Percentiles rank a stretch among this genome's conserved stretches.
Evolutionary conservation across 352 stramenopile genomes (phyloP).

Genomic region (Saprolegnia parasitica): DNA sequence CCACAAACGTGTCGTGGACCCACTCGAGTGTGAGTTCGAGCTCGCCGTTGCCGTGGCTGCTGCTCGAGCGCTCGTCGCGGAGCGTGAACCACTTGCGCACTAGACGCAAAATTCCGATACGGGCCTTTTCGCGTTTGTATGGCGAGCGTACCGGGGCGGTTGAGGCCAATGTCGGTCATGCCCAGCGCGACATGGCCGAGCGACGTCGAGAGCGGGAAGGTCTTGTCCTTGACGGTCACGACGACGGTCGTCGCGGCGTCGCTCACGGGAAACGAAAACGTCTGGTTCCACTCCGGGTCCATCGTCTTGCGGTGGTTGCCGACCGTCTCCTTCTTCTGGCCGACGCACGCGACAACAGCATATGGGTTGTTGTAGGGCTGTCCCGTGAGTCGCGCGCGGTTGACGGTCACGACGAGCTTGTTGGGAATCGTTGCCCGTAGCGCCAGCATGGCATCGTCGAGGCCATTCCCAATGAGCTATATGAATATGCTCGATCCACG

Average conservation of each 20-base stretch:
- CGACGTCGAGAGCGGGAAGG: constrained; percentile 61
- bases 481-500: background rate
- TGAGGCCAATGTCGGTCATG: constrained; percentile 78
- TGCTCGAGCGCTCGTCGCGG: constrained; percentile 60
- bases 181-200: constrained; percentile 66
- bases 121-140: background rate
- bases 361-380: constrained; percentile 87
- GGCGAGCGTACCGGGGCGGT: constrained; percentile 38
- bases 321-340: constrained; percentile 84
- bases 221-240: constrained; percentile 65
- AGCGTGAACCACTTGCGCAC: constrained; percentile 78
- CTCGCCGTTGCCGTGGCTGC: constrained; percentile 67
- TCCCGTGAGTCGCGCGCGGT: constrained; percentile 70
- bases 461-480: constrained; percentile 55
- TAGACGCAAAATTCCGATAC: background rate
- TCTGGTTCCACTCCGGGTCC: constrained; percentile 88
- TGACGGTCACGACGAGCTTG: constrained; percentile 87
- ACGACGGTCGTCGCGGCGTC: constrained; percentile 63
- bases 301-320: constrained; percentile 86
- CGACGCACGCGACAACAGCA: constrained; percentile 66
- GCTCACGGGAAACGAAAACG: constrained; percentile 82
- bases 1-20: constrained; percentile 87
- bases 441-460: constrained; percentile 67
- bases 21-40: constrained; percentile 87
- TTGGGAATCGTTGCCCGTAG: constrained; percentile 84